A percentile compares a stretch with the other conserved stretches of the same genome.
These are phyloP conservation scores for Metschnikowia cerradonensis DNA, from an alignment of 805 yeast species.

Conservation along the genomic window DNA sequence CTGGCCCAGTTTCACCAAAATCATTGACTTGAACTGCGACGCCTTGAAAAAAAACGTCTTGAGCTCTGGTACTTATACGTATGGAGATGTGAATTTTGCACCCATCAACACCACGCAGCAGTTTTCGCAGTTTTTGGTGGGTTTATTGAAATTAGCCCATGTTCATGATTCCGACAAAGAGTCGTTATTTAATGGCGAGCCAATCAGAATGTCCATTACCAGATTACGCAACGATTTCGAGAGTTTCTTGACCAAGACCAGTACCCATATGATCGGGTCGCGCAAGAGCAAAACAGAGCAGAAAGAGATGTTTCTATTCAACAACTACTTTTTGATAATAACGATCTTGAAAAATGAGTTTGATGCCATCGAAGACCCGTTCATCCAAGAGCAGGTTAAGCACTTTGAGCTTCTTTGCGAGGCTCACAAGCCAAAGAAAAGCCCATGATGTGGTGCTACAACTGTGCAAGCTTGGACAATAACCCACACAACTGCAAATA, in stretches of 20 bases:
- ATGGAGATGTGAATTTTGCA: slow-evolving; percentile 23
- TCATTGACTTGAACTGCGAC: slow-evolving; percentile 75
- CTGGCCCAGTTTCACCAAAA: slow-evolving; percentile 83
- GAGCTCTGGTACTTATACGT: slow-evolving; percentile 15
- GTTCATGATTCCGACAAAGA: slow-evolving; percentile 18
- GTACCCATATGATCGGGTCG: slow-evolving; percentile 38
- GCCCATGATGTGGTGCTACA: slow-evolving; percentile 1
- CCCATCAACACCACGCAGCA: slow-evolving; percentile 68
- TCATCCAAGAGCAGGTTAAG: slow-evolving; percentile 33
- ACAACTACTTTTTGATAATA: slow-evolving; percentile 62
- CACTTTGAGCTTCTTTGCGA: slow-evolving; percentile 40
- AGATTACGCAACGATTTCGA: slow-evolving; percentile 80
- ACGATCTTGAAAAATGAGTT: slow-evolving; percentile 48
- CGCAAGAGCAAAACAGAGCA: slow-evolving; percentile 37
- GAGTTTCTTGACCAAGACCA: slow-evolving; percentile 65
- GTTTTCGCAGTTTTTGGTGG: slow-evolving; percentile 68
- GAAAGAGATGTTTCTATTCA: slow-evolving; percentile 68
- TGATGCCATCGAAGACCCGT: slow-evolving; percentile 18
- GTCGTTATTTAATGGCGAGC: slow-evolving; percentile 49
- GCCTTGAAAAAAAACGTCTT: slow-evolving; percentile 52
- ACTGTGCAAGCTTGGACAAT: slow-evolving; percentile 50
- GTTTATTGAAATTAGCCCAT: slow-evolving; percentile 54
- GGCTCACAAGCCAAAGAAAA: slow-evolving; percentile 28
- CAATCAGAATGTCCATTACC: slow-evolving; percentile 62
- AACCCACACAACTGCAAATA: slow-evolving; percentile 83